Percentiles rank a stretch among this genome's conserved stretches.
These are phyloP conservation scores for Pseudovirgaria hyperparasitica DNA, from an alignment of 2,329 filamentous ascomycete species.

Conservation along the genomic window DNA sequence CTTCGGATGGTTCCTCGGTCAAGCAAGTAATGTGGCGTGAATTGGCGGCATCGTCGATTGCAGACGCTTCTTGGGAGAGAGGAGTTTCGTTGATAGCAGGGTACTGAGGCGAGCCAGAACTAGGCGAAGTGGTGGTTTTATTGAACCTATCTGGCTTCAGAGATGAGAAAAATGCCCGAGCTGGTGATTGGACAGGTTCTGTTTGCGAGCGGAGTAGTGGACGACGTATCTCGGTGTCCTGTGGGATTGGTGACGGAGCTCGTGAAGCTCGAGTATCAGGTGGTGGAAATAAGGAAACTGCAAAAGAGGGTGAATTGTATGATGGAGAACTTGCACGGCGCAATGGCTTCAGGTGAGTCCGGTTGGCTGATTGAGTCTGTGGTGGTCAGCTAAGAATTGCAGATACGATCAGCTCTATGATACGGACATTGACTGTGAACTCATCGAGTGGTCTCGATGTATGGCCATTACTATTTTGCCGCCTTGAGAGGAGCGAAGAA, in stretches of 20 bases:
- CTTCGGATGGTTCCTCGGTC: no score
- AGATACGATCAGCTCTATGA: conserved; percentile 2
- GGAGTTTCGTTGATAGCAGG: conserved; percentile 5
- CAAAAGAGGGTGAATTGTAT: conserved; percentile 14
- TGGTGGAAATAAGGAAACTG: conserved; percentile 21
- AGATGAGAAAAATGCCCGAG: conserved; percentile 11
- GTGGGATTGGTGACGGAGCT: conserved; percentile 15
- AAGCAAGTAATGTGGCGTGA: no score
- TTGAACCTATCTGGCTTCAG: conserved; percentile 6
- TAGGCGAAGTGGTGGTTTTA: conserved; percentile 2
- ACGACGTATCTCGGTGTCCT: conserved; percentile 10
- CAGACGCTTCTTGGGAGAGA: conserved; percentile 15
- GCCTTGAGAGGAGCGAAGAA: conserved; percentile 19
- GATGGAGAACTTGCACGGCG: conserved; percentile 22
- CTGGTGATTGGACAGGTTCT: conserved; percentile 16
- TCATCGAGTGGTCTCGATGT: conserved; percentile 20
- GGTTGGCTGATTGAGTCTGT: conserved; percentile 10
- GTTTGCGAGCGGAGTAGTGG: conserved; percentile 18
- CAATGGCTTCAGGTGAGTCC: conserved; percentile 10
- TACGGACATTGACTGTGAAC: conserved; percentile 19
- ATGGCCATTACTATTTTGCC: conserved; percentile 22
- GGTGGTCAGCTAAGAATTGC: conserved; percentile 4
- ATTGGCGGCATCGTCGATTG: conserved; percentile 13
- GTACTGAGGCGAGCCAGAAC: background rate
- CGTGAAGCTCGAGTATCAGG: conserved; percentile 8